phyloP scores from a whole-genome alignment of 1,284 basidiomycete species.

The Moniliella sp. region DNA sequence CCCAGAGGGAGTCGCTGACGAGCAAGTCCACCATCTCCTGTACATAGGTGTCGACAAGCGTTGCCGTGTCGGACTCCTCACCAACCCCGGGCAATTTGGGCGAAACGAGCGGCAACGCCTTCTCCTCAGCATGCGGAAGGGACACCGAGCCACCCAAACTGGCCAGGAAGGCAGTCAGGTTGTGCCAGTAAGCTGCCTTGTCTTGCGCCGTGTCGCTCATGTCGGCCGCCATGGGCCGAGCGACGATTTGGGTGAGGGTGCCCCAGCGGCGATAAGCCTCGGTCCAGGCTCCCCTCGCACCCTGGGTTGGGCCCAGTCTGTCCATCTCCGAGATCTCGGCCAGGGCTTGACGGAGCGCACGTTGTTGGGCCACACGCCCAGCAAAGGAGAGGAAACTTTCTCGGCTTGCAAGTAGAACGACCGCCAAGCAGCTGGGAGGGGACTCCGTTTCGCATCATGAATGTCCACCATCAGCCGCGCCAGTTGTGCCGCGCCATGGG shows the following conservation, averaged over 20 bases:
- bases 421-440: no score
- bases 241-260: slow-evolving; percentile 34
- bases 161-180: slow-evolving; percentile 57
- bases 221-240: slow-evolving; percentile 42
- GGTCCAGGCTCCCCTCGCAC: slow-evolving; percentile 55
- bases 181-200: slow-evolving; percentile 50
- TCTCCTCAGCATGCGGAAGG: slow-evolving; percentile 39
- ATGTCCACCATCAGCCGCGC: not conserved
- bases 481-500: slow-evolving; percentile 13
- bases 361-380: slow-evolving; percentile 54
- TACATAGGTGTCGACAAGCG: slow-evolving; percentile 15
- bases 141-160: slow-evolving; percentile 52
- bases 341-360: slow-evolving; percentile 52
- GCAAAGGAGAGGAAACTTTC: slow-evolving; percentile 8
- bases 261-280: slow-evolving; percentile 55
- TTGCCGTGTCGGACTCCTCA: no score
- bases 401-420: slow-evolving; percentile 10
- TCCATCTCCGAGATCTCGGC: no score
- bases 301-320: no score
- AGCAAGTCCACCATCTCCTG: slow-evolving; percentile 28
- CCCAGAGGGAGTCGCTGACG: slow-evolving; percentile 24
- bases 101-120: slow-evolving; percentile 3
- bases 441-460: not conserved
- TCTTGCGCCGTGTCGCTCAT: slow-evolving; percentile 32
- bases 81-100: slow-evolving; percentile 8